Evolutionary conservation across 148 eudicot species (phyloP), one percentile per base, ranked within the genome.

Genomic region (Cornus kousa): DNA sequence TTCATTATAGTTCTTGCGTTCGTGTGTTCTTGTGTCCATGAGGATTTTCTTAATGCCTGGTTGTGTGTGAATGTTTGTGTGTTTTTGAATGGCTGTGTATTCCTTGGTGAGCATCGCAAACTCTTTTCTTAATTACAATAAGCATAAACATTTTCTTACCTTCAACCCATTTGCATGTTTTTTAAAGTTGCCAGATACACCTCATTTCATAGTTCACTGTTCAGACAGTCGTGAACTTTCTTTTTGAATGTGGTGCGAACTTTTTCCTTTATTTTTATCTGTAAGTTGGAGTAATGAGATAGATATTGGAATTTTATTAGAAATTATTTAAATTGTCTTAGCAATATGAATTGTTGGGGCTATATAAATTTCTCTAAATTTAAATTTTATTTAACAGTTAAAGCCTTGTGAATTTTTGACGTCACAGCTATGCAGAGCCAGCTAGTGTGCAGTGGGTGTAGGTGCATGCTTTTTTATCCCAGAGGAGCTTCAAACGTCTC

Each of bases 401-500:
- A 43, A 71, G 11, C 28, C 65, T 9, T 46, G 8, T 7, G 17
- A 14, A 70, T n/a, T 8, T 33, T 76, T 71, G 71, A 39, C 65
- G 33, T 48, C 23, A 66, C 83, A 87, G 90, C 72, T 75, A 93
- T 93, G 97, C 99, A 93, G 87, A 93, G 92, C 90, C 99, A 95
- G 77, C 72, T 95, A 19, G 90, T 90, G 68, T 95, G 99, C 91
- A 89, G 80, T 74, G 97, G 99, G 68, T 95, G 99, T 82, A 88
- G 99, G 81, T 93, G 87, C 66, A 76, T 90, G 57, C 92, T 95
- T 77, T 77, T 90, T 67, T 95, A 93, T 75, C 97, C 99, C 0
- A 86, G 93, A 83, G 99, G 97, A 70, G 99, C 99, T 16, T 57
- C 90, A 28, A 91, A 88, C 82, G 95, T 95, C 10, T 94, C 95